Conservation (phyloP, 345 rosid genomes). For the Capsella bursapastoris region DNA sequence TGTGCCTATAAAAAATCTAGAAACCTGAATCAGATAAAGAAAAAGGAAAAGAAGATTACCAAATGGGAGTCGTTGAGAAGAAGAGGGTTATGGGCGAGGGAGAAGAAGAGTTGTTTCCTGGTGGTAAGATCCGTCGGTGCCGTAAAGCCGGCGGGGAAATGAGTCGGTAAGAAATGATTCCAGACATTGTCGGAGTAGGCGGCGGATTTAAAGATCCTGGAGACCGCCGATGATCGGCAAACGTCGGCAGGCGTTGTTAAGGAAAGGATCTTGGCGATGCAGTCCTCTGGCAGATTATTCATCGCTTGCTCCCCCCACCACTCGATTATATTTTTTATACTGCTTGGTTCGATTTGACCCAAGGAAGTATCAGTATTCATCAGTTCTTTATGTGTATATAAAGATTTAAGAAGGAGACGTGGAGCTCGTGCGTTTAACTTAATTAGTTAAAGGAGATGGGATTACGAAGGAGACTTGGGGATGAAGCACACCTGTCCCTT, state of each 20-base stretch:
- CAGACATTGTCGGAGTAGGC: conserved; percentile 64
- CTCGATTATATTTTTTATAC: too few species aligned
- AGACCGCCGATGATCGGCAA: conserved; percentile 56
- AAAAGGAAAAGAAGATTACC: conserved; percentile 40
- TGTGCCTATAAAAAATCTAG: too few species aligned
- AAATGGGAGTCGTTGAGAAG: conserved; percentile 46
- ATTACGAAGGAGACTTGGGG: neutral
- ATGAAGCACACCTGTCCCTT: conserved; percentile 2
- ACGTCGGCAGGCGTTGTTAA: conserved; percentile 66
- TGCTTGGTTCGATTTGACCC: too few species aligned
- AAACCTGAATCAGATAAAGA: too few species aligned
- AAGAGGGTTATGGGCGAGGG: conserved; percentile 54
- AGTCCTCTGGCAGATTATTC: conserved; percentile 57
- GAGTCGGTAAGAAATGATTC: conserved; percentile 63
- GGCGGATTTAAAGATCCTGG: conserved; percentile 60
- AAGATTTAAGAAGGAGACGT: neutral
- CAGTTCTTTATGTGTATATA: too few species aligned
- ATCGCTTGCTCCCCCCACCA: neutral
- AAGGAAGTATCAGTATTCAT: too few species aligned
- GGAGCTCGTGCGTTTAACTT: neutral
- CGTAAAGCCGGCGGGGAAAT: conserved; percentile 45
- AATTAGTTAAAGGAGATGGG: neutral
- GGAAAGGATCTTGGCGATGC: conserved; percentile 61
- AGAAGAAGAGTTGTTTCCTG: conserved; percentile 57
- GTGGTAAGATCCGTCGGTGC: conserved; percentile 40